Evolutionary conservation across 371 early-diverging fungal genomes (phyloP), one percentile per base, ranked within the genome.

Genomic region (Mortierella sp.): DNA sequence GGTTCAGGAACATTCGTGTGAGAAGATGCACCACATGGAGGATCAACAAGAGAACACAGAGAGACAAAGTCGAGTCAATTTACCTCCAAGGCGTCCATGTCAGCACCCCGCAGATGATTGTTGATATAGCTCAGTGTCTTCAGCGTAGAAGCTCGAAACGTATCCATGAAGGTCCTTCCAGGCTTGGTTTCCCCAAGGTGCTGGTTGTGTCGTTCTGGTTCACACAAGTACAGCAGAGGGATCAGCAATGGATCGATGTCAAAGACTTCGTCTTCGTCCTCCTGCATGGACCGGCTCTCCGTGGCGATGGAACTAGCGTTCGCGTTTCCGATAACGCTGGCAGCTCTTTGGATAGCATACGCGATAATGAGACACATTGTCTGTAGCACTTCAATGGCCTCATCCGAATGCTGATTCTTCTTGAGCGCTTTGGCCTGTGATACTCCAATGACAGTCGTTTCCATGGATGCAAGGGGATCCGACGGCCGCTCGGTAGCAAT

Each of bases 181-280:
- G 5, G 2, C 21, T 16, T 22, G 13, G 0, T 31, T 3, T 29
- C 34, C 52, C 22, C 22, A 25, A n/a, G 21, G 16, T 44, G 12
- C 28, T 60, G 43, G 12, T 25, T 31, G 2, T 53, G 24, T 19
- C 53, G 53, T 6, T 55, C 39, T 21, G 54, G 73, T 1, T 46
- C 62, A 24, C 49, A 64, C 19, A 57, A 46, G 31, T 54, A 68
- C 22, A 76, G 22, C n/a, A 76, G 45, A 8, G 76, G 76, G 25
- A 76, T 68, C 50, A 76, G 28, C 25, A 76, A 19, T 8, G 76
- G 69, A 24, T 76, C 76, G 43, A 76, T 61, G 50, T 76, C 69
- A 49, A 76, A 69, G 46, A 64, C 57, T n/a, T 72, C 67, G 9
- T 22, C 63, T 1, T 45, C 27, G 19, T 13, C 12, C 9, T 44